A percentile compares a stretch with the other conserved stretches of the same genome.
These are phyloP conservation scores for Podila minutissima DNA, from an alignment of 192 early-diverging fungal genomes.

Conservation along the genomic window DNA sequence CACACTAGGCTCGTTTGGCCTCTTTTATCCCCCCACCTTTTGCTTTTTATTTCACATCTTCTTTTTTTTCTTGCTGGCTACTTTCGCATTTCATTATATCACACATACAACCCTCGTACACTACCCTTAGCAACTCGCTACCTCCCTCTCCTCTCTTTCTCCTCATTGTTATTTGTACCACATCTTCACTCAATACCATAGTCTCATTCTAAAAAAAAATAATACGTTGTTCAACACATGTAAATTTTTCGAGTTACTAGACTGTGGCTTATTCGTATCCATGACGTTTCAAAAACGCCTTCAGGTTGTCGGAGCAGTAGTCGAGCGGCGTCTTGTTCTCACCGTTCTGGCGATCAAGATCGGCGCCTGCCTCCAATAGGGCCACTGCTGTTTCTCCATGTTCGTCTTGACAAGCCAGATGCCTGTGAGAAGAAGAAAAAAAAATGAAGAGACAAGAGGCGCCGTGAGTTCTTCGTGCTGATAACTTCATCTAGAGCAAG, in stretches of 20 bases:
- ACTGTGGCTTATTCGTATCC: conserved; percentile 14
- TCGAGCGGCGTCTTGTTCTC: conserved; percentile 61
- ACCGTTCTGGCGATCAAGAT: conserved; percentile 57
- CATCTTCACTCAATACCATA: background rate
- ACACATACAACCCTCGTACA: too few relatives aligned
- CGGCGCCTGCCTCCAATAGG: conserved; percentile 61
- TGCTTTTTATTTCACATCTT: too few relatives aligned
- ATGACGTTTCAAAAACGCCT: conserved; percentile 38
- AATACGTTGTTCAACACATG: too few relatives aligned
- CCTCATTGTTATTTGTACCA: background rate
- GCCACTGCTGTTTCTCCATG: conserved; percentile 62
- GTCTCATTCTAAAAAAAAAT: background rate
- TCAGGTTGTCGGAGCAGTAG: conserved; percentile 49
- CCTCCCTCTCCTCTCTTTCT: background rate
- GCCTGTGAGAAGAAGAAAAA: conserved; percentile 24
- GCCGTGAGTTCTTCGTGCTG: background rate
- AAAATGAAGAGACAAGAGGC: conserved; percentile 1
- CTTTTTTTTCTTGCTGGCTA: too few relatives aligned
- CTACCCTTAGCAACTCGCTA: too few relatives aligned
- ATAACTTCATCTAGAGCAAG: too few relatives aligned
- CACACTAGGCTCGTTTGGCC: background rate
- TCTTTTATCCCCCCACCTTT: background rate
- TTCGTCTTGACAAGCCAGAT: conserved; percentile 71
- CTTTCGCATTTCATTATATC: too few relatives aligned
- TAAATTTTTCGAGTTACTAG: background rate